Evolutionary conservation across 345 rosid genomes (phyloP).

Genomic region (Gossypium anomalum): DNA sequence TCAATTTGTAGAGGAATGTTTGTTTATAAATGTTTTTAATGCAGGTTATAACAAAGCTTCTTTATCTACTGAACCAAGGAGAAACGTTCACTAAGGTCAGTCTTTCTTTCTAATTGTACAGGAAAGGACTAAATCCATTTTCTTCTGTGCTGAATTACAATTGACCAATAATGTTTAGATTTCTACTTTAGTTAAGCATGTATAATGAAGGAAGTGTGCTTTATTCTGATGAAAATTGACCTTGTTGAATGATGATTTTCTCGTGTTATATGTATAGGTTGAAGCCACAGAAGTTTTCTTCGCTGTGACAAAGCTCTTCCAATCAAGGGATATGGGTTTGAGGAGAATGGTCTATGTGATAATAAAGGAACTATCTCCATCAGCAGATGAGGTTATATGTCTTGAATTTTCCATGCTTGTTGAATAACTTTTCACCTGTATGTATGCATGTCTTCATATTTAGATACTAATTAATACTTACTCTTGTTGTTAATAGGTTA

Average conservation of each 20-base stretch:
- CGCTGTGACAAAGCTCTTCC: conserved; percentile 93
- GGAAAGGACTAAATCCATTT: not conserved
- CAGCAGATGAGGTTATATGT: conserved; percentile 83
- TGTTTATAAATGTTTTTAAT: conserved; percentile 19
- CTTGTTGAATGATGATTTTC: conserved; percentile 8
- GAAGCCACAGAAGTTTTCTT: conserved; percentile 98
- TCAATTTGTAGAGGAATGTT: conserved; percentile 8
- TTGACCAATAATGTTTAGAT: not conserved
- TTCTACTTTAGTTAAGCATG: not conserved
- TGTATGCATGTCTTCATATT: not conserved
- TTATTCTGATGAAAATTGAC: not conserved
- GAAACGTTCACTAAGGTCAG: conserved; percentile 83
- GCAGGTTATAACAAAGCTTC: conserved; percentile 93
- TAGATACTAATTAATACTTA: conserved; percentile 21
- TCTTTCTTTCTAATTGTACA: conserved; percentile 2
- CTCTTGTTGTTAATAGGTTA: conserved; percentile 46
- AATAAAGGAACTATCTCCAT: conserved; percentile 95
- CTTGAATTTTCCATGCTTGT: conserved; percentile 4
- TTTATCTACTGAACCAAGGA: conserved; percentile 93
- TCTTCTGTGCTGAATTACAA: not conserved
- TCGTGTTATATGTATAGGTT: conserved; percentile 34
- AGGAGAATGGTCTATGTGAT: conserved; percentile 99
- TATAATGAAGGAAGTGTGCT: not conserved
- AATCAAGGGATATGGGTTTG: conserved; percentile 82
- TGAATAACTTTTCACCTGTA: not conserved